Percentiles rank a stretch among this genome's conserved stretches.
phyloP scores from a whole-genome alignment of 495 filamentous ascomycete genomes.

The Mytilinidion resinicola region DNA sequence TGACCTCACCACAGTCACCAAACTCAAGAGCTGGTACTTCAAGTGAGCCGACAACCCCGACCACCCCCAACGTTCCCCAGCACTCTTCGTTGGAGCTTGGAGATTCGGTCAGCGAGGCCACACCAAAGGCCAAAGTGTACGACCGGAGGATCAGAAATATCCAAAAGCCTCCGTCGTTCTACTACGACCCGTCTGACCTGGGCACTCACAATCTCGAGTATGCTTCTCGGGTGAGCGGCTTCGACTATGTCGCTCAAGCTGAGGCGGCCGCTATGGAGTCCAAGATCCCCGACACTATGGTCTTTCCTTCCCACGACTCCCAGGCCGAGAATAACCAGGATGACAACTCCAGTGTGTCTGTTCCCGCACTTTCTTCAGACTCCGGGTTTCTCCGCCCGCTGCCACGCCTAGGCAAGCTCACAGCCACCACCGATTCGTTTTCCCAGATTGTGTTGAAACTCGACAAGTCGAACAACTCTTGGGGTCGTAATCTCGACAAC shows the following conservation, averaged over 20 bases:
- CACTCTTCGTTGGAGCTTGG: slow-evolving; percentile 18
- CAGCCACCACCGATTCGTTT: slow-evolving; percentile 42
- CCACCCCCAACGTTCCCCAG: slow-evolving; percentile 30
- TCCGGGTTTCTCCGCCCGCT: slow-evolving; percentile 35
- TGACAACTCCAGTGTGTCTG: slow-evolving; percentile 4
- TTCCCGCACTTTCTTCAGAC: slow-evolving; percentile 8
- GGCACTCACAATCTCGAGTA: slow-evolving; percentile 36
- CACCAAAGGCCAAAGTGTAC: slow-evolving; percentile 26
- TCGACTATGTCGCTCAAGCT: slow-evolving; percentile 25
- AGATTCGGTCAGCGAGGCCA: slow-evolving; percentile 29
- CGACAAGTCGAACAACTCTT: slow-evolving; percentile 59
- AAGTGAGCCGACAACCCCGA: slow-evolving; percentile 32
- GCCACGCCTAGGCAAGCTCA: slow-evolving; percentile 42
- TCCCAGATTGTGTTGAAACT: slow-evolving; percentile 53
- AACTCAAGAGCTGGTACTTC: slow-evolving; percentile 25
- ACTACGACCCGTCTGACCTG: slow-evolving; percentile 31
- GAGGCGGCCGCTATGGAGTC: slow-evolving; percentile 19
- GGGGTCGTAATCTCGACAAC: slow-evolving; percentile 61
- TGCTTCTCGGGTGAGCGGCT: slow-evolving; percentile 30
- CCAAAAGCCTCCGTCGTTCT: slow-evolving; percentile 35
- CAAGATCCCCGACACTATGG: slow-evolving; percentile 19
- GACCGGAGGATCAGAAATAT: slow-evolving; percentile 32
- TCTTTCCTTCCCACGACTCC: slow-evolving; percentile 13
- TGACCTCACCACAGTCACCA: slow-evolving; percentile 48
- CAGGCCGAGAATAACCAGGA: slow-evolving; percentile 1